Base-by-base conservation (phyloP, 768 basidiomycete species). In the Kwoniella sp. region DNA sequence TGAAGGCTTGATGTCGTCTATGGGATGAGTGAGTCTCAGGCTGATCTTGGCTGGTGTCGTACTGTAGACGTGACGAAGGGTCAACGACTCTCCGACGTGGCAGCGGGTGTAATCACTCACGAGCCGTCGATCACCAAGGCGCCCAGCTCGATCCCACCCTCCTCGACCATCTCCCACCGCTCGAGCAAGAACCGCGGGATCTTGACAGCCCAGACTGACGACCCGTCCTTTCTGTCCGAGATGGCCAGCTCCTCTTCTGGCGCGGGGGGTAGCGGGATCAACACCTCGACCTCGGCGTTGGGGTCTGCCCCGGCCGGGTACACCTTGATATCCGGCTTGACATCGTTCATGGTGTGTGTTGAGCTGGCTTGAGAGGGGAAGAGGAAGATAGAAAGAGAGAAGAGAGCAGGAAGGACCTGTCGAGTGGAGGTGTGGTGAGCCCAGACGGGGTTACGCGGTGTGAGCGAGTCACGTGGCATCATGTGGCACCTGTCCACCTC, bases 121-220 rank as follows among this genome's bases (percentile, higher is more conserved):
- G 67, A 61, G 37, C 72, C 69, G 75, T 89, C 93, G 11, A 95
- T 83, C 0, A 90, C 83, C 46, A 96, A 80, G 7, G 84, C 86
- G 6, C 89, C 92, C 1, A 95, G 81, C 56, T 89, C 85, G 3
- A 87, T 76, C 56, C 85, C 86, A 51, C 88, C 87, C 4, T 80
- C 79, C 56, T 83, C 78, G 34, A 89, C 80, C 26, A 82, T 76
- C n/a, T 83, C 76, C 91, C 91, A 96, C 28, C 85, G 80, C 59
- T 89, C 85, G 78, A 91, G 82, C 46, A 95, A 77, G 70, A 86
- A 86, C 68, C 85, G 85, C 0, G 90, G 91, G 37, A 93, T 83
- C 88, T 64, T 64, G 10, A 69, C 43, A 15, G 64, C 59, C 67
- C 67, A 69, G 9, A 64, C 60, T 17, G 31, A 47, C 19, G 50